Base-by-base conservation (phyloP, 2,329 filamentous ascomycete species). In the Leptographium lundbergii region DNA sequence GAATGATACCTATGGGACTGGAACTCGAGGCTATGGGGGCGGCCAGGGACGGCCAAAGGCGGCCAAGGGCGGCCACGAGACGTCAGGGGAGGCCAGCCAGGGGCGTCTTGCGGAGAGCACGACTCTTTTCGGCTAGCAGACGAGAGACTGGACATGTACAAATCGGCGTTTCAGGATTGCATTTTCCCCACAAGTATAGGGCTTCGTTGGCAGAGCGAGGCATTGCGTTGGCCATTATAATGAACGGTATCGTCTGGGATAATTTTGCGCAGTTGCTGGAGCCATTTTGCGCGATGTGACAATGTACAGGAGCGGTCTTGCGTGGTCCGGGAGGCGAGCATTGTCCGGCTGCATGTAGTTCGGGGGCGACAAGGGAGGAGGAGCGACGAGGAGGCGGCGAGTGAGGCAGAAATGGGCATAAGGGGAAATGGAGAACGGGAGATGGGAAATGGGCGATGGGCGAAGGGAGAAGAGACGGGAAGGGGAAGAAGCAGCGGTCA, bases 1-100 rank as follows among this genome's bases (percentile, higher is more conserved):
- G 54, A 51, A 61, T 61, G 59, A 62, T 62, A 61, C 57, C 61
- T 56, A 32, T 50, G 57, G 57, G 47, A 52, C 36, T 53, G 58
- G 39, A 60, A 57, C 45, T 51, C 24, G 53, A 34, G 32, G 11
- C 7, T 55, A 42, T 53, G 22, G 51, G 51, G 34, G 14, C n/a
- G 53, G 14, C 25, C 48, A 51, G 48, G 48, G 22, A 17, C 42
- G 24, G 34, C 24, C n/a, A 48, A 48, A 17, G 48, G 45, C 34
- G 27, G 45, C 45, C 47, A 47, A 4, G 24, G 24, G 45, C 27
- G 27, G 34, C 45, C 47, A 47, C 39, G 34, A 32, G 17, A 17
- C 13, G 53, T 19, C 53, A 55, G 24, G 54, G n/a, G 7, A 39
- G 54, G 54, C 25, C 22, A 27, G 54, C 25, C 22, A 27, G 32